phyloP scores from a whole-genome alignment of 169 alveolate genomes.

The Plasmodium gallinaceum region DNA sequence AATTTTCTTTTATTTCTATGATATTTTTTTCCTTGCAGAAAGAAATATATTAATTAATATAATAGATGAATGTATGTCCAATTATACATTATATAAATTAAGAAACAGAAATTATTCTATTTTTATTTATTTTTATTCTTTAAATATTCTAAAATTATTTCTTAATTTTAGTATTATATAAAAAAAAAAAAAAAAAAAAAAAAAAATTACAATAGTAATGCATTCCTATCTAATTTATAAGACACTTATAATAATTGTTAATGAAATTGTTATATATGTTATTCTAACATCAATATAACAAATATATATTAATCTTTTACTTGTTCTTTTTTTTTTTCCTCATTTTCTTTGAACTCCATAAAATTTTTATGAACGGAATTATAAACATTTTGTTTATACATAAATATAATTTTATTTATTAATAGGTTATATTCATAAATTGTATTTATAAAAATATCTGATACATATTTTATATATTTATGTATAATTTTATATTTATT shows the following conservation, averaged over 20 bases:
- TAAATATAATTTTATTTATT: constrained; percentile 28
- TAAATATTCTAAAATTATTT: no score
- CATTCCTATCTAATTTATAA: background rate
- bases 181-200: no score
- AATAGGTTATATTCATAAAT: constrained; percentile 50
- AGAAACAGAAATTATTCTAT: background rate
- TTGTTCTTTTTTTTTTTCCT: constrained; percentile 33
- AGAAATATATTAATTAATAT: background rate
- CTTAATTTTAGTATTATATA: no score
- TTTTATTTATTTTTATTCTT: no score
- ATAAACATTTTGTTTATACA: constrained; percentile 37
- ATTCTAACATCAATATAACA: no score
- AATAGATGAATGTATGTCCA: background rate
- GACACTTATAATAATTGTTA: no score
- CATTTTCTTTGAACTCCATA: constrained; percentile 19
- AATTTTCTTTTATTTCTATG: constrained; percentile 47
- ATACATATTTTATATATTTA: constrained; percentile 20
- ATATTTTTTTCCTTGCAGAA: constrained; percentile 49
- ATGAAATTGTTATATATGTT: no score
- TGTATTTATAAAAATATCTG: constrained; percentile 19
- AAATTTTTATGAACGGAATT: constrained; percentile 61
- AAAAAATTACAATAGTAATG: no score
- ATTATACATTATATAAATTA: background rate
- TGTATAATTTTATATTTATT: constrained; percentile 44
- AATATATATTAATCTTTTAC: constrained; percentile 3